These are phyloP conservation scores for Leccinum incarnatum DNA, from an alignment of 768 basidiomycete species.

Conservation along the genomic window DNA sequence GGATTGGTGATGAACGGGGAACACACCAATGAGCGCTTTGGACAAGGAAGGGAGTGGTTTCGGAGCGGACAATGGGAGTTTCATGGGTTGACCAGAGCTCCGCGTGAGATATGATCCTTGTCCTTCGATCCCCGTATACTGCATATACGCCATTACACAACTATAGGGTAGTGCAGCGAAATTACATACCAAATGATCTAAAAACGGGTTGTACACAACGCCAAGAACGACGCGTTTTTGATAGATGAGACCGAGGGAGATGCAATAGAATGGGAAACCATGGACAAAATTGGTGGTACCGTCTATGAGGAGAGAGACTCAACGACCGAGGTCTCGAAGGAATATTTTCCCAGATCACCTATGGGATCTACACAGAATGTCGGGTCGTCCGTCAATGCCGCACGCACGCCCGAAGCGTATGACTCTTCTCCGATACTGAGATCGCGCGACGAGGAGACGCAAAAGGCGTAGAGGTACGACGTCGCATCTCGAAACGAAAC, in stretches of 20 bases:
- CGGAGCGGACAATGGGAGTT: conserved; percentile 62
- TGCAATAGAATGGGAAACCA: conserved; percentile 82
- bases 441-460: not conserved
- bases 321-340: not conserved
- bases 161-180: not conserved
- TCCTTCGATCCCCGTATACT: conserved; percentile 78
- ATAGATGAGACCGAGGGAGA: conserved; percentile 87
- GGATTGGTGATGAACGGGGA: not conserved
- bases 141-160: not conserved
- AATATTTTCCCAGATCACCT: conserved; percentile 41
- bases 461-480: not conserved
- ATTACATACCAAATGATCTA: conserved; percentile 63
- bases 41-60: conserved; percentile 67
- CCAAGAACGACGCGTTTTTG: conserved; percentile 76
- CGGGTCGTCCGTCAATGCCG: conserved; percentile 76
- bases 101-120: conserved; percentile 75
- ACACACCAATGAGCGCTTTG: conserved; percentile 65
- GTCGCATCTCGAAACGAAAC: not conserved
- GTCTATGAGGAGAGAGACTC: conserved; percentile 40
- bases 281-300: conserved; percentile 88
- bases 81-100: conserved; percentile 40
- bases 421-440: conserved; percentile 91
- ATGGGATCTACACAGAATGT: conserved; percentile 98
- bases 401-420: conserved; percentile 68
- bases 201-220: conserved; percentile 90